These are phyloP conservation scores for Fusarium mangiferae DNA, from an alignment of 2,329 filamentous ascomycete genomes.

Conservation along the genomic window DNA sequence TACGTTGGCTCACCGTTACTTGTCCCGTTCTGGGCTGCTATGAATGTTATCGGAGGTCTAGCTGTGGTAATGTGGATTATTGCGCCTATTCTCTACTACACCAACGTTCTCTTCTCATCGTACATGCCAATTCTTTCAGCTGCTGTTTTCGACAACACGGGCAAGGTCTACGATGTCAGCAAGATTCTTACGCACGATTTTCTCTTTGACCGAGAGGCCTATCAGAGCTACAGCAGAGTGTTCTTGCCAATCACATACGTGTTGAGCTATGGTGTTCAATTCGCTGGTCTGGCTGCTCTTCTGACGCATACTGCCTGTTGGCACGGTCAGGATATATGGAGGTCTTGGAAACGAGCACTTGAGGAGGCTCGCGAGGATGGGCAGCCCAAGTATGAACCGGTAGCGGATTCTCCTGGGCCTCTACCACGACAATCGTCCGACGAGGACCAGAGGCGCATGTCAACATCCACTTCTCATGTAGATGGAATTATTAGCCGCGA, in stretches of 20 bases:
- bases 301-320: conserved; percentile 85
- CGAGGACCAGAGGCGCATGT: conserved; percentile 37
- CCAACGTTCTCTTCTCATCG: conserved; percentile 80
- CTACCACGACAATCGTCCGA: conserved; percentile 30
- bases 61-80: conserved; percentile 87
- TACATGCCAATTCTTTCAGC: conserved; percentile 90
- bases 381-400: conserved; percentile 64
- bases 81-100: conserved; percentile 83
- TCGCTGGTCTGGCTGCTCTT: conserved; percentile 82
- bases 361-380: conserved; percentile 67
- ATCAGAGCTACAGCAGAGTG: conserved; percentile 83
- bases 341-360: conserved; percentile 77
- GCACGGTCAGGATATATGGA: conserved; percentile 86
- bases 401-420: conserved; percentile 49
- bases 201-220: conserved; percentile 79
- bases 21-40: conserved; percentile 86
- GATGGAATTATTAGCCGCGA: conserved; percentile 74
- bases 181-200: conserved; percentile 82
- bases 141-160: conserved; percentile 86
- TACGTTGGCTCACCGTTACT: conserved; percentile 87
- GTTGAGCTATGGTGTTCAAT: conserved; percentile 86
- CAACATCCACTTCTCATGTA: conserved; percentile 53
- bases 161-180: conserved; percentile 81
- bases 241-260: conserved; percentile 90
- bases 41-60: conserved; percentile 84